Base-by-base conservation (phyloP, 176 grass and related monocot species). In the Coix lacrymajobi region DNA sequence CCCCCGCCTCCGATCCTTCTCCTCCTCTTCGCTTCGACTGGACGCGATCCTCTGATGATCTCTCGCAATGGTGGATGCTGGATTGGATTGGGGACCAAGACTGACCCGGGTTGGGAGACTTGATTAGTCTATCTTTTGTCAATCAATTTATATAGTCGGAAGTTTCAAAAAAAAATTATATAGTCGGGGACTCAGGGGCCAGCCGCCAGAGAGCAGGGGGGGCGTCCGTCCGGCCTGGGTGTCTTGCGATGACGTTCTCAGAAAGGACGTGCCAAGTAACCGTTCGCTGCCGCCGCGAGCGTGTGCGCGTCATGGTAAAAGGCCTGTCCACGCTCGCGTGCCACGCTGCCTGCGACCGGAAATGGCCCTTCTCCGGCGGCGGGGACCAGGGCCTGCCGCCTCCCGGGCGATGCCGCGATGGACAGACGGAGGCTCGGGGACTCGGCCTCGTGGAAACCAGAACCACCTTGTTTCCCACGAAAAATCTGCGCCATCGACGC, bases 21-120 rank as follows among this genome's bases (percentile, higher is more conserved):
- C 17, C 46, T 30, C 4, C 63, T 19, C 44, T 11, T 11, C 10
- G 51, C 73, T 40, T 49, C 20, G 41, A 54, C 40, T 17, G 24
- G 38, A 49, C 43, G 29, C 77, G 54, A 36, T 37, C 40, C 28
- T 52, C 30, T 44, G 38, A 72, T 54, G 17, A 62, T 32, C 82
- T 62, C 62, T 34, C 16, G 11, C 31, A 10, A 62, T 62, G 19
- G 4, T 14, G 24, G 31, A 29, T 8, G 71, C 63, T 17, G n/a
- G 71, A 65, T 74, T 34, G 43, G 77, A 63, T 33, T 77, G 52
- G 77, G 29, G 62, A 39, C 38, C 14, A 62, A 76, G 81, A 46
- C 75, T 1, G n/a, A 67, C 77, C 39, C 7, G 34, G 24, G 40
- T 43, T n/a, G 64, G 79, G 54, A 66, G 79, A 63, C 41, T 48